These are phyloP conservation scores for Tuber brumale DNA, from an alignment of 495 filamentous ascomycete genomes.

Conservation along the genomic window DNA sequence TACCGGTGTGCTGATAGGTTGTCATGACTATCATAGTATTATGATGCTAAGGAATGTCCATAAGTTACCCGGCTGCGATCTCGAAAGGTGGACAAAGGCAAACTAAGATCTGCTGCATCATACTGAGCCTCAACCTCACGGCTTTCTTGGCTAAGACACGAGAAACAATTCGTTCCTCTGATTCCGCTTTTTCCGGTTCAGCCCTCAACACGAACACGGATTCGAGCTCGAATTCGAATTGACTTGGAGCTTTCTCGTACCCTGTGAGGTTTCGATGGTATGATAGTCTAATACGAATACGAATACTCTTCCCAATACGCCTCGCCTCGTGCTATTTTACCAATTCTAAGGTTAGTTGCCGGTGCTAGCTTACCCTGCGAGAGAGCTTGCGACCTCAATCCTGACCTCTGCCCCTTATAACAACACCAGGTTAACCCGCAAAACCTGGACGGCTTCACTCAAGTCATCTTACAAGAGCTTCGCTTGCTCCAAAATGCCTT, in stretches of 20 bases:
- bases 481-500: constrained; percentile 38
- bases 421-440: background rate
- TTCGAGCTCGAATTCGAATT: background rate
- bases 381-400: background rate
- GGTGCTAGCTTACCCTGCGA: background rate
- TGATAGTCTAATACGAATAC: background rate
- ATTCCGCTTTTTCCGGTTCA: background rate
- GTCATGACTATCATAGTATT: too few relatives aligned
- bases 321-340: background rate
- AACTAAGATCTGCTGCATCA: background rate
- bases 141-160: background rate
- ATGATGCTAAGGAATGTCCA: background rate
- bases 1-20: too few relatives aligned
- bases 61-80: background rate
- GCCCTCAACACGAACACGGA: background rate
- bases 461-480: constrained; percentile 6
- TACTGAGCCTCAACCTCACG: background rate
- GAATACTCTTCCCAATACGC: background rate
- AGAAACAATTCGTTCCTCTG: background rate
- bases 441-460: background rate
- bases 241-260: background rate
- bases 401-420: background rate
- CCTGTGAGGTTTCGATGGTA: background rate
- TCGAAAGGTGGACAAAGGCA: background rate
- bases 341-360: background rate